Percentiles rank a stretch among this genome's conserved stretches.
Evolutionary conservation across 495 filamentous ascomycete species (phyloP).

Genomic region (Friedmanniomyces simplex): DNA sequence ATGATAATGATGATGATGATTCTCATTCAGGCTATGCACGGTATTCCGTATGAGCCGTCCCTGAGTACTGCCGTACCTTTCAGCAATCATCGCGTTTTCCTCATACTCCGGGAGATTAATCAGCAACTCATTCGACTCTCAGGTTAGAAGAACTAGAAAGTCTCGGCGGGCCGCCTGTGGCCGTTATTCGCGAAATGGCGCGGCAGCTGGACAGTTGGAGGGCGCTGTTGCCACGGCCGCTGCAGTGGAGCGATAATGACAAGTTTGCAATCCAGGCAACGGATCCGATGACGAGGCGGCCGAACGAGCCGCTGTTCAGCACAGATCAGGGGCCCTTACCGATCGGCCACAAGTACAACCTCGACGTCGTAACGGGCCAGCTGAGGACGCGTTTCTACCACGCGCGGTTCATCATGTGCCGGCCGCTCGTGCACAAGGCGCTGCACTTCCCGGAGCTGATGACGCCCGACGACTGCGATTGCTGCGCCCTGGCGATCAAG

Average conservation of each 20-base stretch:
- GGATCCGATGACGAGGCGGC: slow-evolving; percentile 1
- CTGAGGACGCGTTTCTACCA: slow-evolving; percentile 51
- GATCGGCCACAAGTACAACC: slow-evolving; percentile 36
- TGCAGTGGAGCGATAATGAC: slow-evolving; percentile 46
- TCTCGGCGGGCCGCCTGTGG: slow-evolving; percentile 29
- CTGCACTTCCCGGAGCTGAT: slow-evolving; percentile 45
- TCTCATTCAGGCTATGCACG: no score
- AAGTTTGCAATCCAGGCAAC: slow-evolving; percentile 31
- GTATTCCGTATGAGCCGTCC: no score
- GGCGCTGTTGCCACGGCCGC: slow-evolving; percentile 38
- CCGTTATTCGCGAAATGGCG: slow-evolving; percentile 38
- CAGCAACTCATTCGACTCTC: no score
- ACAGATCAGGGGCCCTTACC: slow-evolving; percentile 36
- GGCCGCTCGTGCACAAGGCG: slow-evolving; percentile 52
- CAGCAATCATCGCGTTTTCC: no score
- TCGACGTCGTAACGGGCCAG: slow-evolving; percentile 46
- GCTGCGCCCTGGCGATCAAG: slow-evolving; percentile 42
- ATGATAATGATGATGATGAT: no score
- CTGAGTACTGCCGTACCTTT: no score
- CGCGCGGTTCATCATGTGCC: slow-evolving; percentile 47
- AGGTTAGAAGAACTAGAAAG: no score
- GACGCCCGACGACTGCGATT: slow-evolving; percentile 41
- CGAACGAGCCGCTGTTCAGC: slow-evolving; percentile 36
- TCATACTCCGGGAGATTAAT: no score
- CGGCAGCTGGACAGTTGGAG: slow-evolving; percentile 46